A percentile compares a stretch with the other conserved stretches of the same genome.
Conservation (phyloP, 1,139 yeast genomes). For the Yamadazyma sp. region DNA sequence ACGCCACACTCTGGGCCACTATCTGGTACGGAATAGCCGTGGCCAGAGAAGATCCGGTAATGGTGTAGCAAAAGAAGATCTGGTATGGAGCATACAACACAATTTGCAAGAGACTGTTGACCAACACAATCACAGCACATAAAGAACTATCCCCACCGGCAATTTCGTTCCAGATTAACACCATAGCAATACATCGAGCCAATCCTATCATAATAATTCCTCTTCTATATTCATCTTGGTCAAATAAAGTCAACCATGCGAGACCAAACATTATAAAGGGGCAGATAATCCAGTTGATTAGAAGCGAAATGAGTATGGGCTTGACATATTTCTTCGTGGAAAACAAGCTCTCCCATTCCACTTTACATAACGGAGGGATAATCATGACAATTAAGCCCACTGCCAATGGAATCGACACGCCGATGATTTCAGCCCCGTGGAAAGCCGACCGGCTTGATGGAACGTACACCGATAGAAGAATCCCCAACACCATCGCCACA, state of each 20-base stretch:
- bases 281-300: constrained; percentile 56
- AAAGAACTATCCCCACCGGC: constrained; percentile 53
- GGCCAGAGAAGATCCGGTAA: constrained; percentile 21
- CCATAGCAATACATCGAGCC: constrained; percentile 68
- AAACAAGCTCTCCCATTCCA: constrained; percentile 45
- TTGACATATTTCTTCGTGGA: constrained; percentile 20
- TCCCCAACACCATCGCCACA: constrained; percentile 29
- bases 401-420: constrained; percentile 48
- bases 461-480: constrained; percentile 31
- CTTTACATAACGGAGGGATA: constrained; percentile 58
- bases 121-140: constrained; percentile 53
- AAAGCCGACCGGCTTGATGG: constrained; percentile 31
- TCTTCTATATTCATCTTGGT: constrained; percentile 46
- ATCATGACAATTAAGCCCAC: constrained; percentile 58
- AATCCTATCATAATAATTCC: constrained; percentile 61
- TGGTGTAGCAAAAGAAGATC: constrained; percentile 44
- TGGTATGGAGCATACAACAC: constrained; percentile 57
- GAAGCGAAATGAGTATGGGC: constrained; percentile 35
- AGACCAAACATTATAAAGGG: constrained; percentile 60
- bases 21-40: constrained; percentile 29
- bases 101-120: constrained; percentile 54
- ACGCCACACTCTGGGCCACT: constrained; percentile 53
- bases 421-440: constrained; percentile 24
- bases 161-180: constrained; percentile 58
- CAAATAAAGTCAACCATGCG: constrained; percentile 55